Evolutionary conservation across 805 yeast species (phyloP).

Genomic region (Yarrowia osloensis): DNA sequence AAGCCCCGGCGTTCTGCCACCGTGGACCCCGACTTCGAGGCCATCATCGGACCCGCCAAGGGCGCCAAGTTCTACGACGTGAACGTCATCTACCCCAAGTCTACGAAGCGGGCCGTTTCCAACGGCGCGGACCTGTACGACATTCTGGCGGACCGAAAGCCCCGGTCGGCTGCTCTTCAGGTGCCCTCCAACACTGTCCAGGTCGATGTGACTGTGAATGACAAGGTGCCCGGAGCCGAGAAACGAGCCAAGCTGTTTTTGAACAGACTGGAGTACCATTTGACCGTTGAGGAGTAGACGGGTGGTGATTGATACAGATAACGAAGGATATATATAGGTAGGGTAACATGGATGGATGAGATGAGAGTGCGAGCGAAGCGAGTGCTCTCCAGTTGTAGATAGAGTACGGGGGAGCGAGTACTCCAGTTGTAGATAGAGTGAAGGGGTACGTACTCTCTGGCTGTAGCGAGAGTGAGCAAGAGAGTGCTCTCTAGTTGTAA

Average conservation of each 20-base stretch:
- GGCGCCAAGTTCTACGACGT: slow-evolving; percentile 43
- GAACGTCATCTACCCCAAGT: slow-evolving; percentile 40
- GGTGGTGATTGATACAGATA: background rate
- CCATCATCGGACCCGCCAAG: slow-evolving; percentile 51
- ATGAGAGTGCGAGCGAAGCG: too few species aligned
- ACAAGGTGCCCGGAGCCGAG: slow-evolving; percentile 43
- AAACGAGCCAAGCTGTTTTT: slow-evolving; percentile 48
- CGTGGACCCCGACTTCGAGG: slow-evolving; percentile 63
- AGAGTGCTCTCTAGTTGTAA: too few species aligned
- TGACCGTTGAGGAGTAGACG: slow-evolving; percentile 33
- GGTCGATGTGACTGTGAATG: slow-evolving; percentile 42
- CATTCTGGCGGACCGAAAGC: slow-evolving; percentile 36
- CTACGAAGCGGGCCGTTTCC: slow-evolving; percentile 34
- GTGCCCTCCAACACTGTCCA: slow-evolving; percentile 32
- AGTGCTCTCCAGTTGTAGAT: too few species aligned
- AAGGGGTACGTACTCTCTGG: too few species aligned
- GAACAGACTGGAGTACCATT: slow-evolving; percentile 40
- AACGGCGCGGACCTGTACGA: slow-evolving; percentile 40
- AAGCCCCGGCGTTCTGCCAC: slow-evolving; percentile 45
- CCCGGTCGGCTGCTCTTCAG: slow-evolving; percentile 36
- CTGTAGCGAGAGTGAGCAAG: too few species aligned
- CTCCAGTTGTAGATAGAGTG: too few species aligned
- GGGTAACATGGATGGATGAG: too few species aligned
- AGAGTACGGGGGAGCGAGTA: too few species aligned
- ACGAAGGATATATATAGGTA: slow-evolving; percentile 10